These are phyloP conservation scores for Penicillium soppii DNA, from an alignment of 495 filamentous ascomycete species.

Conservation along the genomic window DNA sequence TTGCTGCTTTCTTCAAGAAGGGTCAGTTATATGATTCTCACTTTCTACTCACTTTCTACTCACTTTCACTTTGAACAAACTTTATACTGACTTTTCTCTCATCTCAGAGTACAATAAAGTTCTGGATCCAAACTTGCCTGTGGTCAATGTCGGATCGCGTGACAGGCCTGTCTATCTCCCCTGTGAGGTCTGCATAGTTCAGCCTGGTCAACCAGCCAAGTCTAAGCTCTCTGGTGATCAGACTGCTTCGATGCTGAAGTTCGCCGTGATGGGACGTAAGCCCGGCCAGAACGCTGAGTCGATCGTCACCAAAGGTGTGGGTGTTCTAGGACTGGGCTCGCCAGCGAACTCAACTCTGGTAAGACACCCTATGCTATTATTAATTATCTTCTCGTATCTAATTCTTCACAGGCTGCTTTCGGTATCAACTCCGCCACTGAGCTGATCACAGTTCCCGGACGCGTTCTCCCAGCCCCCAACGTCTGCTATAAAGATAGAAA, in stretches of 20 bases:
- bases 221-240: conserved; percentile 56
- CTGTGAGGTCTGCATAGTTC: conserved; percentile 61
- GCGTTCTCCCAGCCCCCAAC: conserved; percentile 56
- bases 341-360: conserved; percentile 28
- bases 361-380: conserved; percentile 10
- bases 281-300: conserved; percentile 65
- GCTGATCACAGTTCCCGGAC: conserved; percentile 64
- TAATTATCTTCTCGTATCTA: not conserved
- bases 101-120: conserved; percentile 46
- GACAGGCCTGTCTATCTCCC: conserved; percentile 64
- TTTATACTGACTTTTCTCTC: not conserved
- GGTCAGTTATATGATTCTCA: conserved; percentile 31
- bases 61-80: not conserved
- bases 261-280: conserved; percentile 58
- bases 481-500: conserved; percentile 49
- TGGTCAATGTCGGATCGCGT: conserved; percentile 67
- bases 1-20: conserved; percentile 50
- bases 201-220: conserved; percentile 63
- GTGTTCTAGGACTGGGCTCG: conserved; percentile 44
- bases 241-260: conserved; percentile 62
- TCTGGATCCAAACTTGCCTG: conserved; percentile 46
- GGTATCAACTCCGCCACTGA: conserved; percentile 51
- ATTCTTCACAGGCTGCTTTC: conserved; percentile 42
- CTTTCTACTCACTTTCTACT: not conserved
- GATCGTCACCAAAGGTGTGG: conserved; percentile 56